Conservation (phyloP, 139 green algal species). For the Spirogloea muscicola region DNA sequence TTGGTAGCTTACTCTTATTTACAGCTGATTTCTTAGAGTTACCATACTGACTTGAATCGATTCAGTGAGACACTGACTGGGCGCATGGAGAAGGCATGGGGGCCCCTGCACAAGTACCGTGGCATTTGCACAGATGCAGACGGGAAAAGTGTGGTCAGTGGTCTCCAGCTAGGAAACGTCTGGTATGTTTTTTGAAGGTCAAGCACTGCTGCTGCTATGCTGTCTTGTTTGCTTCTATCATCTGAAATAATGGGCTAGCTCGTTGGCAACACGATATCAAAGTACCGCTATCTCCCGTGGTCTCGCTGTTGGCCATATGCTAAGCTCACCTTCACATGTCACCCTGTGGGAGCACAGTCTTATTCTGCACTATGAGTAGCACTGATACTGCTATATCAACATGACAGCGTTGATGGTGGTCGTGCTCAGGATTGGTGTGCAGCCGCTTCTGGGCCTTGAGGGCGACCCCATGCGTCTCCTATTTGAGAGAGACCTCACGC, state of each 20-base stretch:
- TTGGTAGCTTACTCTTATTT: too few species aligned
- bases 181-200: too few species aligned
- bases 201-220: too few species aligned
- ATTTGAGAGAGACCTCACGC: conserved; percentile 94
- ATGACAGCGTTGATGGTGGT: neutral
- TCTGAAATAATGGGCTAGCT: too few species aligned
- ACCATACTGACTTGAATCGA: neutral
- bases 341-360: too few species aligned
- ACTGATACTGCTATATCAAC: too few species aligned
- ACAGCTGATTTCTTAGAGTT: neutral
- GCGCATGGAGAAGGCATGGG: conserved; percentile 85
- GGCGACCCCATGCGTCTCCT: conserved; percentile 97
- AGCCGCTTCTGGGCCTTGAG: conserved; percentile 89
- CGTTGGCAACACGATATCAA: too few species aligned
- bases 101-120: conserved; percentile 68
- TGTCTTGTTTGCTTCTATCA: too few species aligned
- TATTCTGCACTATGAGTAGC: too few species aligned
- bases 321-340: too few species aligned
- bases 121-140: conserved; percentile 57
- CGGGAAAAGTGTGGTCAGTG: conserved; percentile 46
- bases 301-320: too few species aligned
- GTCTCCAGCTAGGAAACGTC: conserved; percentile 84
- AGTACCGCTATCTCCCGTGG: too few species aligned
- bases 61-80: conserved; percentile 33
- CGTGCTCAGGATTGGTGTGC: conserved; percentile 71